Conservation (phyloP, 306 rosid species). For the Begonia peltatifolia region DNA sequence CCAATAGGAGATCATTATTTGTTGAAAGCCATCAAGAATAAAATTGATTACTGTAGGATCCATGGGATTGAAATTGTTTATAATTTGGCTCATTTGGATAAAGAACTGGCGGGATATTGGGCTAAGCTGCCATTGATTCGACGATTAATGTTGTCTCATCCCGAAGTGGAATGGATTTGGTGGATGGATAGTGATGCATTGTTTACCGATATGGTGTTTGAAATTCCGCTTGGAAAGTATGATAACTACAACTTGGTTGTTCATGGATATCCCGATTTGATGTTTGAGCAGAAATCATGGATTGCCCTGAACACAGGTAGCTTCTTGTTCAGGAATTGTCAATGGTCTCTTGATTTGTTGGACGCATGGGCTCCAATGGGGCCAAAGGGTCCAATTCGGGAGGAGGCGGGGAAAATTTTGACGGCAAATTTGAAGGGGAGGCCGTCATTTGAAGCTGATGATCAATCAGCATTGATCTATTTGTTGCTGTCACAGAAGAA, state of each 20-base stretch:
- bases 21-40: constrained; percentile 74
- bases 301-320: constrained; percentile 92
- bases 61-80: constrained; percentile 95
- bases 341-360: constrained; percentile 95
- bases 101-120: constrained; percentile 96
- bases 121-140: constrained; percentile 88
- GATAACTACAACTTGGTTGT: constrained; percentile 54
- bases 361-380: constrained; percentile 99
- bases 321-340: constrained; percentile 77
- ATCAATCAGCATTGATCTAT: constrained; percentile 91
- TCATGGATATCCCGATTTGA: constrained; percentile 91
- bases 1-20: constrained; percentile 89
- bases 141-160: constrained; percentile 80
- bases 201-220: constrained; percentile 83
- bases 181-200: constrained; percentile 99
- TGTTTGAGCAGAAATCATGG: constrained; percentile 93
- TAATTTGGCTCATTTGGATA: constrained; percentile 87
- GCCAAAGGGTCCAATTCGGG: constrained; percentile 67
- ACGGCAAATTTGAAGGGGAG: constrained; percentile 87
- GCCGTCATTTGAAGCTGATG: constrained; percentile 94
- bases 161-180: constrained; percentile 99
- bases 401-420: constrained; percentile 79
- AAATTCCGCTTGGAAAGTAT: constrained; percentile 65
- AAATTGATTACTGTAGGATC: constrained; percentile 86
- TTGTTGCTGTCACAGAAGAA: constrained; percentile 74